Evolutionary conservation across 768 basidiomycete species (phyloP).

Genomic region (Suillus subluteus): DNA sequence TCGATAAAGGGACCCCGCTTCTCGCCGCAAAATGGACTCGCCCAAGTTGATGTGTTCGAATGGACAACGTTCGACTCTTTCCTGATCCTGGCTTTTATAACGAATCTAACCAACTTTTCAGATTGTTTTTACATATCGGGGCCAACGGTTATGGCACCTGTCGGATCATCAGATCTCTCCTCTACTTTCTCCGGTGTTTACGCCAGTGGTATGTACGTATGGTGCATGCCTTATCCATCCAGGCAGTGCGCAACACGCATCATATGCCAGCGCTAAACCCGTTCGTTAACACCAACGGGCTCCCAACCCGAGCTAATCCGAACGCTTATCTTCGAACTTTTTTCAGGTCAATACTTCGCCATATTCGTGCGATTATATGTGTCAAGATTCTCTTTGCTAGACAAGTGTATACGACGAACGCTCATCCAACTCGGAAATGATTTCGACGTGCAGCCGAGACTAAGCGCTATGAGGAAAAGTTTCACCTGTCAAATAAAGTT

Average conservation of each 20-base stretch:
- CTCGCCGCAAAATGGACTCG: slow-evolving; percentile 11
- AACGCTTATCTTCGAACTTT: slow-evolving; percentile 14
- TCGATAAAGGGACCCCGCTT: slow-evolving; percentile 15
- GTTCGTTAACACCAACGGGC: background rate
- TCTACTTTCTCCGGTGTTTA: slow-evolving; percentile 7
- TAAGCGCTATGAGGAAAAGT: background rate
- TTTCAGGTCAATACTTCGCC: background rate
- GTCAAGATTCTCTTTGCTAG: slow-evolving; percentile 1
- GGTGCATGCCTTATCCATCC: background rate
- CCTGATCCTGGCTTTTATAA: slow-evolving; percentile 34
- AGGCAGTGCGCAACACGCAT: slow-evolving; percentile 1
- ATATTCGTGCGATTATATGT: background rate
- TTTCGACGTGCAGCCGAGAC: background rate
- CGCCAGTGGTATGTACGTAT: background rate
- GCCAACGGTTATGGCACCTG: slow-evolving; percentile 14
- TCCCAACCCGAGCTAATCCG: slow-evolving; percentile 26
- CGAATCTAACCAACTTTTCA: slow-evolving; percentile 24
- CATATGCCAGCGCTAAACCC: slow-evolving; percentile 3
- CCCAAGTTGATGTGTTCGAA: slow-evolving; percentile 3
- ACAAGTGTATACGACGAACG: background rate
- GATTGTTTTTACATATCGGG: slow-evolving; percentile 35
- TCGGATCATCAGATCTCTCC: slow-evolving; percentile 17
- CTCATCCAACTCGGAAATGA: background rate
- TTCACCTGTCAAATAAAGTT: background rate
- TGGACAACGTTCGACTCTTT: slow-evolving; percentile 16